Base-by-base conservation (phyloP, 2,329 filamentous ascomycete genomes). In the Ascochyta koolunga region DNA sequence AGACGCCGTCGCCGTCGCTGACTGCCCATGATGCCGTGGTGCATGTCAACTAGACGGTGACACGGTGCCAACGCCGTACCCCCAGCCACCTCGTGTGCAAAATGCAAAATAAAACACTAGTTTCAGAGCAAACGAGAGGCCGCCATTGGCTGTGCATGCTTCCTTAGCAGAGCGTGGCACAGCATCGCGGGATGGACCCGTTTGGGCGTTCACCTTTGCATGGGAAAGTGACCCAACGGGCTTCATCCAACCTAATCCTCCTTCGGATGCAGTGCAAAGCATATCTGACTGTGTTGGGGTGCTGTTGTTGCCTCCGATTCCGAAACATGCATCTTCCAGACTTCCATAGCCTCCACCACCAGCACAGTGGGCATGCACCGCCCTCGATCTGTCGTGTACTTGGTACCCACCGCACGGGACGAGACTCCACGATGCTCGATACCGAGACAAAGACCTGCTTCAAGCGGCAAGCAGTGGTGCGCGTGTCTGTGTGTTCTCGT, bases 141-240 rank as follows among this genome's bases (percentile, higher is more conserved):
- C 24, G 22, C 27, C 22, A 43, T 50, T 41, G 47, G 37, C 22
- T 32, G 21, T 46, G 32, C 27, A 29, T 29, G 27, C 25, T 22
- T 18, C 7, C 31, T 43, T 19, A 39, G 19, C 45, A 46, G 11
- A n/a, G 38, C 27, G 47, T 39, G 41, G 41, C 53, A 50, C 54
- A 58, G 53, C 54, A 48, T 59, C 54, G 61, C 59, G 56, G 61
- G 54, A 64, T 65, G 58, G 56, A 60, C 46, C 59, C 61, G 59
- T 56, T 62, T 64, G 61, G 59, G 53, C 53, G 43, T 50, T 40
- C 39, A 36, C 54, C 33, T 48, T 48, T 49, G 54, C 54, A 48
- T 52, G 33, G 21, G 19, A 32, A 44, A 44, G 31, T 43, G 43
- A 42, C 27, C 44, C 48, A 43, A 35, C 24, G 38, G 39, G 32